Evolutionary conservation across 2,329 filamentous ascomycete species (phyloP), one percentile per base, ranked within the genome.

Genomic region (Beauveria medogensis): DNA sequence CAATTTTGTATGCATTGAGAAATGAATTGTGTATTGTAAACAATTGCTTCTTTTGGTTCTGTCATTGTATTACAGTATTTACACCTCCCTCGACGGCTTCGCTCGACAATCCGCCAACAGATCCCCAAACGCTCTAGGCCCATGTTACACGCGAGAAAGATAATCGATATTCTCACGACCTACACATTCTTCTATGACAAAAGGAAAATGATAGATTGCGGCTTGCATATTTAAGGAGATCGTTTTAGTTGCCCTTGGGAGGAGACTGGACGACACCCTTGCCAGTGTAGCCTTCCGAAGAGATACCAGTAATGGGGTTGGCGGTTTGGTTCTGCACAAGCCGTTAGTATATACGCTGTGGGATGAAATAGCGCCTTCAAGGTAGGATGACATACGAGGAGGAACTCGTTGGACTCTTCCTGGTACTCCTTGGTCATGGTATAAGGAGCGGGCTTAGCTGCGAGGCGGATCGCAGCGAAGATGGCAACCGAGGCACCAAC

Each of bases 391-490:
- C 86, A 70, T 80, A 96, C 93, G 85, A 87, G 92, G 76, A 97
- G 82, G 77, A 90, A 94, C 81, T 97, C 94, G 78, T 99, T 96
- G 68, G 88, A 84, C 69, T 89, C 89, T 82, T 97, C 92, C 81
- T 99, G 91, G 86, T 90, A 97, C 79, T 99, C 94, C 83, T 91
- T 90, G 80, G 82, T 93, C 92, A 99, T 96, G 71, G 93, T 96
- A 75, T 82, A 80, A 67, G 94, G 94, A 65, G 83, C 72, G 63
- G 85, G 83, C 73, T 84, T 82, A 70, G 89, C 91, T 74, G 90
- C 87, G 67, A 82, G 67, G 71, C 92, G 89, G 74, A 90, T 83
- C 69, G 76, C 65, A 70, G 80, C 80, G 80, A 97, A 97, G 75
- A 97, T 64, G 66, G 77, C 82, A 68, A 89, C 77, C 67, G 87